phyloP scores from a whole-genome alignment of 2,329 filamentous ascomycete species.

The Diaporthe destruens region DNA sequence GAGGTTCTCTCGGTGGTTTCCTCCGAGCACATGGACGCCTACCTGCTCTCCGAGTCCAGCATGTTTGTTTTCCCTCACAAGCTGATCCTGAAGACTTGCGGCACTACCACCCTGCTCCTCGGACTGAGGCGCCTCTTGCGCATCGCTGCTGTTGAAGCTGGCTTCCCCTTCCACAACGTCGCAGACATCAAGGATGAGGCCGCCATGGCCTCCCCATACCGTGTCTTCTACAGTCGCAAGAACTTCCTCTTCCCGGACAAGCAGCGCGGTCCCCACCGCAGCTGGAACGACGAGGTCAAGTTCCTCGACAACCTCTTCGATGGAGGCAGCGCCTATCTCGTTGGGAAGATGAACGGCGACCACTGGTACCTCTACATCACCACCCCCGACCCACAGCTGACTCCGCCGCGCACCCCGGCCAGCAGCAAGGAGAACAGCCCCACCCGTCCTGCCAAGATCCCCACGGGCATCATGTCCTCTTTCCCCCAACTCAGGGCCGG shows the following conservation, averaged over 20 bases:
- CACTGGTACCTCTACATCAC: conserved; percentile 99
- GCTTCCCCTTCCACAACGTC: conserved; percentile 86
- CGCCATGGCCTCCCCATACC: conserved; percentile 87
- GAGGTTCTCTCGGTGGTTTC: conserved; percentile 95
- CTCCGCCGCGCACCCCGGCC: conserved; percentile 84
- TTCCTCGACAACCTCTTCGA: conserved; percentile 93
- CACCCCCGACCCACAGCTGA: conserved; percentile 82
- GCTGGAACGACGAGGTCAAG: conserved; percentile 96
- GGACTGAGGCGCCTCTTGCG: conserved; percentile 92
- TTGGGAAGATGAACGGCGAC: conserved; percentile 99
- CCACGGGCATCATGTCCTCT: conserved; percentile 58
- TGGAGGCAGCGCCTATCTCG: conserved; percentile 97
- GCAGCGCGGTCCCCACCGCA: conserved; percentile 93
- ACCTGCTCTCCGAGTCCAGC: conserved; percentile 97
- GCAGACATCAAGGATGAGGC: conserved; percentile 74
- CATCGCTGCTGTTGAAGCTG: conserved; percentile 87
- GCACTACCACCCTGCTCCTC: conserved; percentile 92
- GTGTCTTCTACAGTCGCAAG: conserved; percentile 99
- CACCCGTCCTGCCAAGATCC: conserved; percentile 66
- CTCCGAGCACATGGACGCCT: conserved; percentile 94
- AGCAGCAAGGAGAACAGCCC: conserved; percentile 55
- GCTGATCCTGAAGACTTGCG: conserved; percentile 97
- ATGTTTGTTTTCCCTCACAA: conserved; percentile 99
- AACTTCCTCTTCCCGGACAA: conserved; percentile 97
- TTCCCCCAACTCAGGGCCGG: conserved; percentile 47